Conservation (phyloP, 2,329 filamentous ascomycete species). For the Tolypocladium pustulatum region DNA sequence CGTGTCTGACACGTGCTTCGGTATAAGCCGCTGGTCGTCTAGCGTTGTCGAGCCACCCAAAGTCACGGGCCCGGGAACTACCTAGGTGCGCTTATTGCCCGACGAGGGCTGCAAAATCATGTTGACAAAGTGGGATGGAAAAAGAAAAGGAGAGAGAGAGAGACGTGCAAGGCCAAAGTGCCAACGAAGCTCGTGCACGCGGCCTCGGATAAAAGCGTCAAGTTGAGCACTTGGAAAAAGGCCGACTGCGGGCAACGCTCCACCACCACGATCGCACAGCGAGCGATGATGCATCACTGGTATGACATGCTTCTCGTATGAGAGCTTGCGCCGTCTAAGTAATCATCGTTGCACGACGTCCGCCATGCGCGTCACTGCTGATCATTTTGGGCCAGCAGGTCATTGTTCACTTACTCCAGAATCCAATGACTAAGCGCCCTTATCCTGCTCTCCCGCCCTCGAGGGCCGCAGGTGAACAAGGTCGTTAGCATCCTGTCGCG, state of each 20-base stretch:
- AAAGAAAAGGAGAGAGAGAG: neutral
- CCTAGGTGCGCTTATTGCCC: too few relatives aligned
- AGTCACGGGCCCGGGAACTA: too few relatives aligned
- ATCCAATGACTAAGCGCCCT: neutral
- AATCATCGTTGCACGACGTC: neutral
- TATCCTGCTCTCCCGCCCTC: neutral
- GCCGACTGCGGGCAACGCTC: neutral
- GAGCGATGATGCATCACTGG: neutral
- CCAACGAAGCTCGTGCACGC: neutral
- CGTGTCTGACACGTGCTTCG: too few relatives aligned
- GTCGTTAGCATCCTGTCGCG: neutral
- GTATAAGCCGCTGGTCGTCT: too few relatives aligned
- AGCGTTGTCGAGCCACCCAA: too few relatives aligned
- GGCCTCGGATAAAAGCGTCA: neutral
- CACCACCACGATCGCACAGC: neutral
- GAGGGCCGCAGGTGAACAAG: neutral
- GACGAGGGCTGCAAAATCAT: too few relatives aligned
- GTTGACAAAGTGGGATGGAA: too few relatives aligned
- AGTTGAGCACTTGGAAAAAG: neutral
- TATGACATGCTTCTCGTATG: neutral
- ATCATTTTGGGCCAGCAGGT: neutral
- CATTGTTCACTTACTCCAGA: neutral
- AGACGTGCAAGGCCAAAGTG: neutral
- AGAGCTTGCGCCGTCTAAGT: neutral
- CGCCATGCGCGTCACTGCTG: neutral